Conservation (phyloP, 164 flowering plant genomes). For the Nelumbo lutea region DNA sequence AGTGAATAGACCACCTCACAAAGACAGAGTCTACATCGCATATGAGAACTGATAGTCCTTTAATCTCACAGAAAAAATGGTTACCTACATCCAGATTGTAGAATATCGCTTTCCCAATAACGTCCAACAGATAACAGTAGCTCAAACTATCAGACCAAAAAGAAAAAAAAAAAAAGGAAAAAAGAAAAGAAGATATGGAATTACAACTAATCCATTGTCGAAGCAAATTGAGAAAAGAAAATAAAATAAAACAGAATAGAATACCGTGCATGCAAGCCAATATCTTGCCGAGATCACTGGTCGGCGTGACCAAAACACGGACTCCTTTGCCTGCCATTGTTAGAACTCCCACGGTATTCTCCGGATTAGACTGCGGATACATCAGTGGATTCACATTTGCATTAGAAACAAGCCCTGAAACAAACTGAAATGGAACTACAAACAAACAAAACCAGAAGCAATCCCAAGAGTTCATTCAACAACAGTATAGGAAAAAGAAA, state of each 20-base stretch:
- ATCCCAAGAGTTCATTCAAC: not conserved
- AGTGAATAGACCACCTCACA: too few species aligned
- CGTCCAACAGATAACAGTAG: not conserved
- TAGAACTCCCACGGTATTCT: slow-evolving; percentile 85
- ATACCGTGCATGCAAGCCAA: slow-evolving; percentile 93
- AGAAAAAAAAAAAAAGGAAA: not conserved
- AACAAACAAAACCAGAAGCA: slow-evolving; percentile 1
- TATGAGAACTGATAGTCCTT: too few species aligned
- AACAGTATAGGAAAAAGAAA: not conserved
- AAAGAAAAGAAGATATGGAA: not conserved
- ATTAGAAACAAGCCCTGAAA: slow-evolving; percentile 4
- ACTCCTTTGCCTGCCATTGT: slow-evolving; percentile 99
- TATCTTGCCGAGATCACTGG: slow-evolving; percentile 88
- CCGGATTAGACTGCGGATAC: slow-evolving; percentile 78
- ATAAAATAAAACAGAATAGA: slow-evolving; percentile 1
- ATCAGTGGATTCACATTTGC: not conserved
- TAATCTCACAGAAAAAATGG: too few species aligned
- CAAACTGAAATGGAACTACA: not conserved
- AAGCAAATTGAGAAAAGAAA: not conserved
- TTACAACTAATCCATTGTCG: not conserved
- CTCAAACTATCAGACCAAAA: not conserved
- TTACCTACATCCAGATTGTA: too few species aligned
- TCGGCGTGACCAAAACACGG: slow-evolving; percentile 89
- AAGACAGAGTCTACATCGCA: too few species aligned
- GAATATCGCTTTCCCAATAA: not conserved